Conservation (phyloP, 2,329 filamentous ascomycete species). For the Eutypella sp. region DNA sequence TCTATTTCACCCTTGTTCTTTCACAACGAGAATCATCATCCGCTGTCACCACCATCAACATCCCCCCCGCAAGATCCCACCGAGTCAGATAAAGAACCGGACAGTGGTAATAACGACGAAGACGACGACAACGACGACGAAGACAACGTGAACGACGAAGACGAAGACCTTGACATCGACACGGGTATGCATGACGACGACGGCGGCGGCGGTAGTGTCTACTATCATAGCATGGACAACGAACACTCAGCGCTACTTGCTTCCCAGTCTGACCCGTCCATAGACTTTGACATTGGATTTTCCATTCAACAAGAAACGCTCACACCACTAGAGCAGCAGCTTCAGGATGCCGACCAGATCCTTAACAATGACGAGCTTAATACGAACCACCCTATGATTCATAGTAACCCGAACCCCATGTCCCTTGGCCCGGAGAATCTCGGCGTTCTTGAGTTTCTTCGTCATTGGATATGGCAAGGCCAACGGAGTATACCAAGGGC, state of each 20-base stretch:
- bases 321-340: slow-evolving; percentile 5
- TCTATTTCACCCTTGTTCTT: neutral
- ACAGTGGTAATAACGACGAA: neutral
- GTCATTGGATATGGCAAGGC: slow-evolving; percentile 38
- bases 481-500: slow-evolving; percentile 23
- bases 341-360: slow-evolving; percentile 12
- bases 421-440: slow-evolving; percentile 45
- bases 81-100: neutral
- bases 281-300: neutral
- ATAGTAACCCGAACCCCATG: slow-evolving; percentile 28
- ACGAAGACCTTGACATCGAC: slow-evolving; percentile 3
- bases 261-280: neutral
- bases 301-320: neutral
- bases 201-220: slow-evolving; percentile 3
- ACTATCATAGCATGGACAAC: slow-evolving; percentile 9
- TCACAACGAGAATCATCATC: neutral
- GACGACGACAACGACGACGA: slow-evolving; percentile 6
- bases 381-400: slow-evolving; percentile 23
- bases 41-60: neutral
- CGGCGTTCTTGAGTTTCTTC: slow-evolving; percentile 45
- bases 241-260: slow-evolving; percentile 2
- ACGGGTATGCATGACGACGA: slow-evolving; percentile 1
- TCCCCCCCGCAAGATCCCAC: neutral
- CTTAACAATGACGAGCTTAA: slow-evolving; percentile 4
- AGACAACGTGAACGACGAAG: slow-evolving; percentile 6